Percentiles rank a stretch among this genome's conserved stretches.
Evolutionary conservation across 2,329 filamentous ascomycete genomes (phyloP).

Genomic region (Ophiostoma piceae): DNA sequence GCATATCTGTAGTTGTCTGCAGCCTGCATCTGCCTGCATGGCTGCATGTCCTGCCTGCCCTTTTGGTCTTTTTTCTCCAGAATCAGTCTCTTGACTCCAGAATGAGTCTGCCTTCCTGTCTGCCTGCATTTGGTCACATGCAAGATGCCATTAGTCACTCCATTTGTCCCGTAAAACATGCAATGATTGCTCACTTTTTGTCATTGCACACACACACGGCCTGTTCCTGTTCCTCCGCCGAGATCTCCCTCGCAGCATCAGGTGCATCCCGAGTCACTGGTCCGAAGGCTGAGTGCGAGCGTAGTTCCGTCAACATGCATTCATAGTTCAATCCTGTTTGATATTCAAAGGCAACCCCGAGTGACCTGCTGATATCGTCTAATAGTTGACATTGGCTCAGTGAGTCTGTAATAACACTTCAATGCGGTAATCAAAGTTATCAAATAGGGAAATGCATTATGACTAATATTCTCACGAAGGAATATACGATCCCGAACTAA

Average conservation of each 20-base stretch:
- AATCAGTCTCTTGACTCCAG: background rate
- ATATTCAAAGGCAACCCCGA: no score
- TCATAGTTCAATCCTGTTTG: background rate
- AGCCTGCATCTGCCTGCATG: background rate
- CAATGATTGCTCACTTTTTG: no score
- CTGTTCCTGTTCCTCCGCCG: background rate
- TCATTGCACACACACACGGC: background rate
- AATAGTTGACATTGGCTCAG: background rate
- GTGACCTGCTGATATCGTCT: no score
- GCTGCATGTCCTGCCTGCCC: background rate
- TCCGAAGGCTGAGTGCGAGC: background rate
- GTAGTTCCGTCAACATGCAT: background rate
- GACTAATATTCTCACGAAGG: background rate
- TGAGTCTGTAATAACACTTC: background rate
- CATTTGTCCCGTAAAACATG: background rate
- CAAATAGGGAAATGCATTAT: background rate
- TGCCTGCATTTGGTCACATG: constrained; percentile 5
- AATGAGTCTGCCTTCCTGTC: constrained; percentile 7
- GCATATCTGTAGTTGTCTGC: no score
- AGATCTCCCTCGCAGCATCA: constrained; percentile 1
- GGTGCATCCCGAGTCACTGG: background rate
- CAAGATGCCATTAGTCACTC: background rate
- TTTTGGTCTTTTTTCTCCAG: background rate
- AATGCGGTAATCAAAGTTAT: background rate
- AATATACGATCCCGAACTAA: background rate